Evolutionary conservation across 169 alveolate genomes (phyloP), one percentile per base, ranked within the genome.

Genomic region (Toxoplasma gondii): DNA sequence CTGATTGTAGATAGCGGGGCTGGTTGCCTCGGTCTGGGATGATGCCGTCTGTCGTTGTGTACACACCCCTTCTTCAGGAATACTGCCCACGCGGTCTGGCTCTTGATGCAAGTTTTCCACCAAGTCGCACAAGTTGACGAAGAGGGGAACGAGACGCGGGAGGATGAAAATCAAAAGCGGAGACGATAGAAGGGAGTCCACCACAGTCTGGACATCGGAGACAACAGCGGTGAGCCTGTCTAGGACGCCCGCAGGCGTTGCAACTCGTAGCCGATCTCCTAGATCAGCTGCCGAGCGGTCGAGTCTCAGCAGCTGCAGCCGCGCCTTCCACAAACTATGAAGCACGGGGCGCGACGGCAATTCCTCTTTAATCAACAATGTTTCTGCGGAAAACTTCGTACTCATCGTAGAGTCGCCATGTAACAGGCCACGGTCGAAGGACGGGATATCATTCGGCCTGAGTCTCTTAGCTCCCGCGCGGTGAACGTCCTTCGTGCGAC

Each of bases 231-330:
- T 45, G 45, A 38, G 39, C n/a, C 1, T 27, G 39, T 16, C 45
- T 7, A 78, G 45, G 45, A 78, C 4, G 49, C 22, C 31, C 44
- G 86, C 44, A 0, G 49, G 29, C 45, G 49, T 19, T 9, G 4
- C 7, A 38, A 12, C 44, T 16, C 49, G 12, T 19, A n/a, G 44
- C 2, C 39, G 12, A 45, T n/a, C 10, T 78, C n/a, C 44, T 16
- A 24, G 27, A 10, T 78, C 86, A 19, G 45, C 39, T 10, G n/a
- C 44, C 39, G n/a, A 17, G 27, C 86, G 39, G 0, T n/a, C 24
- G 86, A n/a, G 5, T 45, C n/a, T 31, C 49, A 78, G 45, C 86
- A 78, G 43, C 86, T 78, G 44, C 39, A 78, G 86, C 39, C 86
- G 86, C 22, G 86, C 45, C 4, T 7, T n/a, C 44, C 86, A 78